Evolutionary conservation across 306 rosid species (phyloP).

Genomic region (Quercus alba): DNA sequence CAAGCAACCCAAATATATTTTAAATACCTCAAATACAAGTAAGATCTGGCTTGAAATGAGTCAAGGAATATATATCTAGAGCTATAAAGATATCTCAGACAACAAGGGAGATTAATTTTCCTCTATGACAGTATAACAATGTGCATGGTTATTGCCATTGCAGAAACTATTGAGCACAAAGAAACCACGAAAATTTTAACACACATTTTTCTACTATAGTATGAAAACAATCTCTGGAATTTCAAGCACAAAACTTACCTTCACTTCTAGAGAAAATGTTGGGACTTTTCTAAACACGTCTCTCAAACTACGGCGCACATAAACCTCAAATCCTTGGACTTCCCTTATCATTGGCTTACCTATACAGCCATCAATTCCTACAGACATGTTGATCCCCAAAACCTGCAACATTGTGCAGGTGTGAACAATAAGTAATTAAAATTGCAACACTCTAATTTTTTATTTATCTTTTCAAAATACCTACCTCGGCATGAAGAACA

Average conservation of each 20-base stretch:
- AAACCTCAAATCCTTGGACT: slow-evolving; percentile 84
- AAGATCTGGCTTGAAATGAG: background rate
- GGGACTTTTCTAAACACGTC: slow-evolving; percentile 95
- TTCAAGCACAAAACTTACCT: slow-evolving; percentile 42
- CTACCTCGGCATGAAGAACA: slow-evolving; percentile 89
- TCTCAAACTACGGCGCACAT: slow-evolving; percentile 92
- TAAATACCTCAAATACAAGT: background rate
- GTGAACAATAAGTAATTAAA: slow-evolving; percentile 25
- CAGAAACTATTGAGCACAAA: background rate
- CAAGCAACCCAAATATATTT: background rate
- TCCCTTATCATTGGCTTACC: slow-evolving; percentile 94
- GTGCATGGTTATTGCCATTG: background rate
- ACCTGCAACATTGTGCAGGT: slow-evolving; percentile 50
- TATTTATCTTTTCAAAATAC: slow-evolving; percentile 8
- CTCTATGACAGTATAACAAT: background rate
- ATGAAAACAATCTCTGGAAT: slow-evolving; percentile 4
- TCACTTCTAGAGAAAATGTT: slow-evolving; percentile 84
- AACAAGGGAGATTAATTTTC: background rate
- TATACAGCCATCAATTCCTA: slow-evolving; percentile 70
- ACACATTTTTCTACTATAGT: background rate
- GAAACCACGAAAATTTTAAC: background rate
- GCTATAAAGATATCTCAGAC: background rate
- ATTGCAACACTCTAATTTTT: background rate
- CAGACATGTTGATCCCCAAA: slow-evolving; percentile 87
- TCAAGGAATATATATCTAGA: background rate